Conservation (phyloP, 805 yeast species). For the Candida gorgasii region DNA sequence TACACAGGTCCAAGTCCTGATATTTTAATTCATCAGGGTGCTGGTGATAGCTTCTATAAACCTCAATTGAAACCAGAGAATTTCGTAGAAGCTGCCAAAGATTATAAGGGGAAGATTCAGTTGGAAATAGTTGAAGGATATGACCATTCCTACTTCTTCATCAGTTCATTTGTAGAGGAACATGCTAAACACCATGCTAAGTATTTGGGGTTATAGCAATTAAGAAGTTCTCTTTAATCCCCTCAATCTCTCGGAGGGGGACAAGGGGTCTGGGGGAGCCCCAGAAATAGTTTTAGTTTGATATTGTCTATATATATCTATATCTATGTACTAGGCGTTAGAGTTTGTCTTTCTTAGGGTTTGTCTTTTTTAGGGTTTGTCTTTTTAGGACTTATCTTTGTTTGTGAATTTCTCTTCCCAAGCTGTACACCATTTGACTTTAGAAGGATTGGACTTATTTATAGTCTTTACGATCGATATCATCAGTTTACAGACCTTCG, state of each 20-base stretch:
- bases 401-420: conserved; percentile 50
- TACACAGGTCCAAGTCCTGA: conserved; percentile 54
- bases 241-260: too few species aligned
- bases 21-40: conserved; percentile 83
- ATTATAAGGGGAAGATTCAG: conserved; percentile 60
- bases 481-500: conserved; percentile 27
- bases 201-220: conserved; percentile 38
- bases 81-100: conserved; percentile 58
- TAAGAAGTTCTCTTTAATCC: background rate
- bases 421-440: conserved; percentile 57
- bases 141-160: conserved; percentile 89
- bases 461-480: conserved; percentile 44
- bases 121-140: conserved; percentile 72
- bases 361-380: background rate
- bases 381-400: too few species aligned
- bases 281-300: too few species aligned
- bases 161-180: conserved; percentile 73
- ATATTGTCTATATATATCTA: too few species aligned
- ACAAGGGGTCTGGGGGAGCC: too few species aligned
- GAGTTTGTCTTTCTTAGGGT: background rate
- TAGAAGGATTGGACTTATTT: conserved; percentile 52
- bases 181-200: conserved; percentile 90
- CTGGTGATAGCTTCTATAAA: conserved; percentile 71
- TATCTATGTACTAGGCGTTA: too few species aligned
- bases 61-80: conserved; percentile 76